phyloP scores from a whole-genome alignment of 164 flowering plant genomes.

The Cinnamomum micranthum region DNA sequence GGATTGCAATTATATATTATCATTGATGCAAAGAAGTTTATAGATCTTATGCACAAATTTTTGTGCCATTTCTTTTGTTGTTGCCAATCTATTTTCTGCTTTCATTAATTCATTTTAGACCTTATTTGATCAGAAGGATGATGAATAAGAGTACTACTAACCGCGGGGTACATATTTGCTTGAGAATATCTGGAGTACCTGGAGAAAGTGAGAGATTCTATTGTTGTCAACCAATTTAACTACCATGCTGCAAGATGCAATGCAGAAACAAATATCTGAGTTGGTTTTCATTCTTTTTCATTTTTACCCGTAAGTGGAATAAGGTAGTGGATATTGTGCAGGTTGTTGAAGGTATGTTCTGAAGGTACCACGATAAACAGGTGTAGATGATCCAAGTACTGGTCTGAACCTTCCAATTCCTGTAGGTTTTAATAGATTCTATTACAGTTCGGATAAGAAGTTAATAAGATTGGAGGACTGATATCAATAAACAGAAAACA shows the following conservation, averaged over 20 bases:
- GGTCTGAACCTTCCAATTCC: conserved; percentile 49
- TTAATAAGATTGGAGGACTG: no score
- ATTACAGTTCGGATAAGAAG: not conserved
- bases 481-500: not conserved
- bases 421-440: conserved; percentile 2
- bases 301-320: conserved; percentile 52
- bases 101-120: no score
- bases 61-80: no score
- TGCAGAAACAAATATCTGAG: not conserved
- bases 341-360: conserved; percentile 36
- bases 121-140: no score
- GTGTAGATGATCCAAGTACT: conserved; percentile 27
- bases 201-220: not conserved
- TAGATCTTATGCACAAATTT: no score
- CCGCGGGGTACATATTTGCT: conserved; percentile 52
- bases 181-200: conserved; percentile 60
- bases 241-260: not conserved
- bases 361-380: conserved; percentile 34
- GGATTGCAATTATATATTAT: no score
- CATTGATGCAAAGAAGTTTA: no score
- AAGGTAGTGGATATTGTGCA: conserved; percentile 48
- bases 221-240: not conserved
- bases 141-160: conserved; percentile 20
- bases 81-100: no score
- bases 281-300: not conserved